Evolutionary conservation across 73 alveolate genomes (phyloP).

Genomic region (Effrenium voratum): DNA sequence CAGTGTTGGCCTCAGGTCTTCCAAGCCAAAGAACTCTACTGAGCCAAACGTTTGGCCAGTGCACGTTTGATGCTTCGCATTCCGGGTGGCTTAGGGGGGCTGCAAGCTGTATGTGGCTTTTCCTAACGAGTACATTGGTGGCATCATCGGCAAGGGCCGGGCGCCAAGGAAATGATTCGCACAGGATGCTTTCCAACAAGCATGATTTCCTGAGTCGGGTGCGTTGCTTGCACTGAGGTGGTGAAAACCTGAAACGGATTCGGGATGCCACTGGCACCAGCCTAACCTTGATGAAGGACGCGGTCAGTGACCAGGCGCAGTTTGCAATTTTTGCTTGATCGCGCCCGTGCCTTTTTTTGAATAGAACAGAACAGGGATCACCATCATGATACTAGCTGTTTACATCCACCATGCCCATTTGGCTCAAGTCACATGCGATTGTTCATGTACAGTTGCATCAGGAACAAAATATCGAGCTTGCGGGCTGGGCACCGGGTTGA

Average conservation of each 20-base stretch:
- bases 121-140: conserved; percentile 58
- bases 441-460: too few relatives aligned
- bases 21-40: too few relatives aligned
- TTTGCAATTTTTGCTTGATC: too few relatives aligned
- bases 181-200: neutral
- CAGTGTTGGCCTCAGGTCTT: too few relatives aligned
- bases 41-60: too few relatives aligned
- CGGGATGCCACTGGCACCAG: conserved; percentile 1
- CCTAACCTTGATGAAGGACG: conserved; percentile 22
- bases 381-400: too few relatives aligned
- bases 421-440: too few relatives aligned
- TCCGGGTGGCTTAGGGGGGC: conserved; percentile 19
- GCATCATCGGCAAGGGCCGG: conserved; percentile 53
- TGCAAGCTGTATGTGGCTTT: conserved; percentile 27
- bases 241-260: conserved; percentile 24
- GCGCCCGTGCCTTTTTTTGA: too few relatives aligned
- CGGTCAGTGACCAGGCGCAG: conserved; percentile 56
- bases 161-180: neutral
- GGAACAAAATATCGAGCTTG: too few relatives aligned
- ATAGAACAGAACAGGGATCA: neutral
- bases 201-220: neutral
- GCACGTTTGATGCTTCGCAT: too few relatives aligned
- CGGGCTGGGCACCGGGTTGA: too few relatives aligned
- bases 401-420: too few relatives aligned
- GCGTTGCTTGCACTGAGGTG: conserved; percentile 4